Conservation (phyloP, 495 filamentous ascomycete species). For the Astrothelium subdiscretum region DNA sequence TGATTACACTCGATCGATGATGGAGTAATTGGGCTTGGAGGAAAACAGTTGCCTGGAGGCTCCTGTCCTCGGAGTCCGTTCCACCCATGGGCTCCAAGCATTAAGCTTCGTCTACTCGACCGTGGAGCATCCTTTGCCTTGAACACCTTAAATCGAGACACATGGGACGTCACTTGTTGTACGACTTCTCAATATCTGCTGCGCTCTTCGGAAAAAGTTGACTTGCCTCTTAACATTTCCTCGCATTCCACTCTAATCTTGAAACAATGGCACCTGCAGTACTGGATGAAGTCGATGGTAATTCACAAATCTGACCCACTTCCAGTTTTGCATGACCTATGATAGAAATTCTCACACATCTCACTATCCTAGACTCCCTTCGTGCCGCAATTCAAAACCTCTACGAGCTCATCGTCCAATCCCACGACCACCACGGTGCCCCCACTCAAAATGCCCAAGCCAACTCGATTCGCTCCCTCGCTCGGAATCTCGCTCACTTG, state of each 20-base stretch:
- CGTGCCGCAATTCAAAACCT: slow-evolving; percentile 68
- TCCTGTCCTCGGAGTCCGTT: not conserved
- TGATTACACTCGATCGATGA: too few species aligned
- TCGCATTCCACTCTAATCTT: not conserved
- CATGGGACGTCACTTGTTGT: too few species aligned
- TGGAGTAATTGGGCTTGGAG: too few species aligned
- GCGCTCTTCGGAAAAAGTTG: too few species aligned
- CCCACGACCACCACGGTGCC: slow-evolving; percentile 57
- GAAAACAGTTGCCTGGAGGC: too few species aligned
- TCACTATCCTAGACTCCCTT: slow-evolving; percentile 1
- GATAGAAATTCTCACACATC: not conserved
- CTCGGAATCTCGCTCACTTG: not conserved
- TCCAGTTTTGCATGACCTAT: not conserved
- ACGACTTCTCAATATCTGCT: too few species aligned
- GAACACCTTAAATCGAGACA: too few species aligned
- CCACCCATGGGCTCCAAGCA: not conserved
- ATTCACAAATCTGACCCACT: slow-evolving; percentile 10
- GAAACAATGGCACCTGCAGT: slow-evolving; percentile 35
- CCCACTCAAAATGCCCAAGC: slow-evolving; percentile 50
- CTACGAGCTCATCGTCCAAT: slow-evolving; percentile 66
- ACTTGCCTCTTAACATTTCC: too few species aligned
- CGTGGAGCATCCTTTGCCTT: too few species aligned
- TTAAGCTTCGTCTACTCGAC: not conserved
- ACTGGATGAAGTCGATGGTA: slow-evolving; percentile 41
- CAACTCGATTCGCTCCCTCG: slow-evolving; percentile 44